Evolutionary conservation across 805 yeast genomes (phyloP).

Genomic region (Yamadazyma laniorum): DNA sequence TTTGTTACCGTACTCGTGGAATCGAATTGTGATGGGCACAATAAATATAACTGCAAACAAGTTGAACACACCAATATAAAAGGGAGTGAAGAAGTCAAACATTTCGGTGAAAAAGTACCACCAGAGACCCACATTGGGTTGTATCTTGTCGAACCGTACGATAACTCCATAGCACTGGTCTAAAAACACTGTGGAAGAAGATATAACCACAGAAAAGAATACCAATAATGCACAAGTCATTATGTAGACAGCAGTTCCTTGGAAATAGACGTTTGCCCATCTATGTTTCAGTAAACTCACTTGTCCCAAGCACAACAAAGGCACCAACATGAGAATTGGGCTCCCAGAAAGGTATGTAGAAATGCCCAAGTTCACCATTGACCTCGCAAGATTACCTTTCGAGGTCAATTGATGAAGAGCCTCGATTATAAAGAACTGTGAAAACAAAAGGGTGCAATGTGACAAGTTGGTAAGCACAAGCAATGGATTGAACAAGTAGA

Average conservation of each 20-base stretch:
- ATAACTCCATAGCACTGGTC: slow-evolving; percentile 51
- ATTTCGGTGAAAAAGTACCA: slow-evolving; percentile 98
- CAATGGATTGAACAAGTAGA: slow-evolving; percentile 80
- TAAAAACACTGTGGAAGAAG: slow-evolving; percentile 28
- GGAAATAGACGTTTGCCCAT: slow-evolving; percentile 13
- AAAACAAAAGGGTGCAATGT: slow-evolving; percentile 62
- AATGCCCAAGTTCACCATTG: slow-evolving; percentile 55
- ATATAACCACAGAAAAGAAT: slow-evolving; percentile 23
- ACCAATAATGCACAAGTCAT: slow-evolving; percentile 21
- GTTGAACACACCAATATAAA: slow-evolving; percentile 82
- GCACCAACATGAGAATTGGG: slow-evolving; percentile 59
- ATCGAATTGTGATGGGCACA: slow-evolving; percentile 72
- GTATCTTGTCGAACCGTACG: slow-evolving; percentile 62
- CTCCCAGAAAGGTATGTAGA: slow-evolving; percentile 65
- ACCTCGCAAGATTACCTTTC: slow-evolving; percentile 34
- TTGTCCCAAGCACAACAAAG: slow-evolving; percentile 45
- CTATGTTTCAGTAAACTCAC: slow-evolving; percentile 12
- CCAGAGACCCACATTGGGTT: slow-evolving; percentile 95
- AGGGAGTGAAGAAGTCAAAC: slow-evolving; percentile 83
- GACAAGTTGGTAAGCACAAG: slow-evolving; percentile 65
- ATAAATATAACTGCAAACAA: slow-evolving; percentile 64
- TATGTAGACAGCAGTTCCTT: slow-evolving; percentile 20
- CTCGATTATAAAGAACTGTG: slow-evolving; percentile 56
- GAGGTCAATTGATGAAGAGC: slow-evolving; percentile 45
- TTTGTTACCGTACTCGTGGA: slow-evolving; percentile 32